phyloP scores from a whole-genome alignment of 1,139 yeast species.

The Pneumocystis murina region DNA sequence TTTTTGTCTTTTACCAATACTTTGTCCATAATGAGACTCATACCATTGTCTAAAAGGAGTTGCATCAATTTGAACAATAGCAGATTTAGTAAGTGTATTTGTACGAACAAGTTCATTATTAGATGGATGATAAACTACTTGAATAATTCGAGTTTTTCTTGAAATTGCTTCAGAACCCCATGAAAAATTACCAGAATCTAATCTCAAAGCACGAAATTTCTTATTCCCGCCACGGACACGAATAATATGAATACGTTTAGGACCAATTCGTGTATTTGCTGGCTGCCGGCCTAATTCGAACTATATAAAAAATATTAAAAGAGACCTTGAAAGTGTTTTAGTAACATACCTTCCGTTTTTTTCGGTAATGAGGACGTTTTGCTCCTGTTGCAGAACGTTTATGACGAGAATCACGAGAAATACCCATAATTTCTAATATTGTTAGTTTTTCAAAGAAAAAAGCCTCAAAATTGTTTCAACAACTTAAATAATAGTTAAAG shows the following conservation, averaged over 20 bases:
- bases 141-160: conserved; percentile 96
- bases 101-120: conserved; percentile 99
- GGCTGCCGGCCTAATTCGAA: conserved; percentile 99
- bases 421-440: conserved; percentile 54
- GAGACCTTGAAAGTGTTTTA: background rate
- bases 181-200: conserved; percentile 98
- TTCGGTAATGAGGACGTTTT: conserved; percentile 99
- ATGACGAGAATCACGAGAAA: conserved; percentile 99
- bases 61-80: conserved; percentile 98
- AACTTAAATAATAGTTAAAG: too few relatives aligned
- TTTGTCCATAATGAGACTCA: conserved; percentile 93
- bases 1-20: conserved; percentile 66
- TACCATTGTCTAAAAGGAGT: conserved; percentile 99
- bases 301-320: conserved; percentile 31
- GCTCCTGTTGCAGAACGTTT: conserved; percentile 99
- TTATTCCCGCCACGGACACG: conserved; percentile 99
- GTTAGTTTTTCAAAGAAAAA: background rate
- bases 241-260: conserved; percentile 96
- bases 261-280: conserved; percentile 95
- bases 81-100: conserved; percentile 97
- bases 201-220: conserved; percentile 99
- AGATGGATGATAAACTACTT: conserved; percentile 98
- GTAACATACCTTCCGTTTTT: conserved; percentile 61
- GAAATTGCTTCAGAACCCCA: conserved; percentile 99
- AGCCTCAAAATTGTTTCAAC: background rate